Percentiles rank a stretch among this genome's conserved stretches.
Evolutionary conservation across 176 grass and related monocot species (phyloP).

Genomic region (Ananas comosus): DNA sequence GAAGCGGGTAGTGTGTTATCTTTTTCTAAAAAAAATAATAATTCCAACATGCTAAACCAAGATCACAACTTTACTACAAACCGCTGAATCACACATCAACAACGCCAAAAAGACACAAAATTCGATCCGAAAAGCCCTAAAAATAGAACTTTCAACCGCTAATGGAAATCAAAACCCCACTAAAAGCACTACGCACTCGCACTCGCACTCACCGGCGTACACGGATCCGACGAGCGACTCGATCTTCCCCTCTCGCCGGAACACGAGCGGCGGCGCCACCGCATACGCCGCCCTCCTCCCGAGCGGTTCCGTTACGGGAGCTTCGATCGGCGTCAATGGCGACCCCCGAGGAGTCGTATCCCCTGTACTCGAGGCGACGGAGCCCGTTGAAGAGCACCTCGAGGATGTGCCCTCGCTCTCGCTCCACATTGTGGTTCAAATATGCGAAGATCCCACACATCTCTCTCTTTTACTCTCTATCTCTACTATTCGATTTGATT

Average conservation of each 20-base stretch:
- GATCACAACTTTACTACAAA: too few species aligned
- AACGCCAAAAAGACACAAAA: slow-evolving; percentile 1
- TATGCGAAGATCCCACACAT: slow-evolving; percentile 29
- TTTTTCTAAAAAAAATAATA: background rate
- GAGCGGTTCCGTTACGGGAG: background rate
- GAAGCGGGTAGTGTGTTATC: too few species aligned
- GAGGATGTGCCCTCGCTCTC: slow-evolving; percentile 69
- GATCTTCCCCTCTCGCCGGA: slow-evolving; percentile 97
- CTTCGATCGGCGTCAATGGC: slow-evolving; percentile 38
- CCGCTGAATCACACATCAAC: too few species aligned
- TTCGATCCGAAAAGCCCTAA: slow-evolving; percentile 19
- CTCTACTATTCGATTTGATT: background rate
- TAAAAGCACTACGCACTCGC: background rate
- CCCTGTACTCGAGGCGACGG: slow-evolving; percentile 72
- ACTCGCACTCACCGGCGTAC: slow-evolving; percentile 47
- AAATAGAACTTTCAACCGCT: slow-evolving; percentile 15
- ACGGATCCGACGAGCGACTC: slow-evolving; percentile 87
- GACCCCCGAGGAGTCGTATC: slow-evolving; percentile 39
- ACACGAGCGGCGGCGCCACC: slow-evolving; percentile 51
- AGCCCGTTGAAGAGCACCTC: slow-evolving; percentile 82
- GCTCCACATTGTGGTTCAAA: slow-evolving; percentile 51
- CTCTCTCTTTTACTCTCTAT: background rate
- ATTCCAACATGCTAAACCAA: background rate
- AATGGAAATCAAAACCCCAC: background rate
- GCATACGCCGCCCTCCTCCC: background rate